These are phyloP conservation scores for Lomentospora prolificans DNA, from an alignment of 2,329 filamentous ascomycete species.

Conservation along the genomic window DNA sequence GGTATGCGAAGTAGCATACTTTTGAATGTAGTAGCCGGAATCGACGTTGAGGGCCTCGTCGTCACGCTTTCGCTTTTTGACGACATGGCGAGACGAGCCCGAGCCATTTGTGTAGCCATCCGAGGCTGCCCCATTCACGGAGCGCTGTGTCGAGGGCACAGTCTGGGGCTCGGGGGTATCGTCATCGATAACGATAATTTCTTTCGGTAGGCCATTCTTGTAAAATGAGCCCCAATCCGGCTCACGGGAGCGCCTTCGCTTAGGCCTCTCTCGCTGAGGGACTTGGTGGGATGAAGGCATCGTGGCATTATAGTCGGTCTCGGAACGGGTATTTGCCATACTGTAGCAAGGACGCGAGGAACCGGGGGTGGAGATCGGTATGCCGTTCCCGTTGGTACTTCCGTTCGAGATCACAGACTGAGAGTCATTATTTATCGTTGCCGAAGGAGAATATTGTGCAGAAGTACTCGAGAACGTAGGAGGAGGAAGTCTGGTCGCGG, in stretches of 20 bases:
- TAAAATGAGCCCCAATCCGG: conserved; percentile 77
- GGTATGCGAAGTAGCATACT: conserved; percentile 57
- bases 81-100: conserved; percentile 35
- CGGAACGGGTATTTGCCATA: conserved; percentile 14
- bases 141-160: conserved; percentile 6
- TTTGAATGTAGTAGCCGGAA: conserved; percentile 62
- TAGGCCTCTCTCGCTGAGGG: conserved; percentile 20
- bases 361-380: conserved; percentile 14
- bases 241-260: conserved; percentile 49
- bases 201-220: conserved; percentile 71
- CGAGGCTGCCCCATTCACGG: neutral
- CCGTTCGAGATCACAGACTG: conserved; percentile 8
- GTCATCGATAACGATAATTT: conserved; percentile 78
- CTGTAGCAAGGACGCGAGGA: conserved; percentile 14
- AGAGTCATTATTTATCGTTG: neutral
- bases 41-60: conserved; percentile 45
- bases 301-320: neutral
- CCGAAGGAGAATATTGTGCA: conserved; percentile 5
- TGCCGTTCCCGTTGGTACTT: neutral
- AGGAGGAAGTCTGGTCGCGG: conserved; percentile 23
- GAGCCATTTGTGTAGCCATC: conserved; percentile 14
- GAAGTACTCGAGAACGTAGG: conserved; percentile 16
- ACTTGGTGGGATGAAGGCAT: neutral
- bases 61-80: conserved; percentile 67
- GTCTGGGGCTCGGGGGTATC: conserved; percentile 54